Evolutionary conservation across 257 asterid species (phyloP).

Genomic region (Rubia yunnanensis): DNA sequence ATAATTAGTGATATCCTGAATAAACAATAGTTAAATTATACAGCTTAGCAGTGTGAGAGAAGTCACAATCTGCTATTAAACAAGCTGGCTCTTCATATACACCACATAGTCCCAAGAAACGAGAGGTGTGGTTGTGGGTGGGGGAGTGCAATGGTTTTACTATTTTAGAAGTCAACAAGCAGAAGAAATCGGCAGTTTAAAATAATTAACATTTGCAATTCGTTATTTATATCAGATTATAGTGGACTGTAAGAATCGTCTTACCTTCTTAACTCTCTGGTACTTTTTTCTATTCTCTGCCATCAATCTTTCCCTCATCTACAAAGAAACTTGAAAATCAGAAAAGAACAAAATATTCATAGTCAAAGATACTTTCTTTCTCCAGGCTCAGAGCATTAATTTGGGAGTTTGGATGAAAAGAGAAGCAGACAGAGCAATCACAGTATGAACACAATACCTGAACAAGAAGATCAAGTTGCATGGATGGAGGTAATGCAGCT

Average conservation of each 20-base stretch:
- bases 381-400: background rate
- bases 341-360: background rate
- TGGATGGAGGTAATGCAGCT: conserved; percentile 93
- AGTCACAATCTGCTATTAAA: background rate
- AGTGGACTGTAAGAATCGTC: background rate
- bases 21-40: background rate
- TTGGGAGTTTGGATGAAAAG: background rate
- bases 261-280: conserved; percentile 95
- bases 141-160: no score
- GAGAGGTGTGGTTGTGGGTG: no score
- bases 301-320: conserved; percentile 99
- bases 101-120: background rate
- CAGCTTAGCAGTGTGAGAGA: background rate
- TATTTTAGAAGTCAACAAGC: no score
- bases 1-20: conserved; percentile 5
- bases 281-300: conserved; percentile 96
- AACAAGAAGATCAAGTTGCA: conserved; percentile 98
- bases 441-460: conserved; percentile 43
- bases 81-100: background rate
- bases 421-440: background rate
- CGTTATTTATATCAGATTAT: background rate
- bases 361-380: background rate
- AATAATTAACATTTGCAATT: background rate
- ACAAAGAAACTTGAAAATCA: conserved; percentile 13
- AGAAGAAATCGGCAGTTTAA: no score